phyloP scores from a whole-genome alignment of 2,329 filamentous ascomycete species.

The Fusarium sp. region DNA sequence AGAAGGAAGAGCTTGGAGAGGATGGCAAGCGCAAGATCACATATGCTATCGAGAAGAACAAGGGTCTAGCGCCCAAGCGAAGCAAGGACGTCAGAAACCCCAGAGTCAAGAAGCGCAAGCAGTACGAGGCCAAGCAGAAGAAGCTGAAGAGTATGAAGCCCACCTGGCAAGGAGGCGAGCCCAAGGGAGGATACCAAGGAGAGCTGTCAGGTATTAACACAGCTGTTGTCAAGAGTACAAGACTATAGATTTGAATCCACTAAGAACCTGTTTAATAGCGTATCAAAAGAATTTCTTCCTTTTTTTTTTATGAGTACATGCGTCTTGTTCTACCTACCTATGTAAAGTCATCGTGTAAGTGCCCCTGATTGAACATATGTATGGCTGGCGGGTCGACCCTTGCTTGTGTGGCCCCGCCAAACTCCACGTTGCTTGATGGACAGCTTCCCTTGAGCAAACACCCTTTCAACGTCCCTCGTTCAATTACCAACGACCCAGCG shows the following conservation, averaged over 20 bases:
- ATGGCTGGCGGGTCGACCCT: slow-evolving; percentile 23
- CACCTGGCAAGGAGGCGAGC: slow-evolving; percentile 88
- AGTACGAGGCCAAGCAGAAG: slow-evolving; percentile 97
- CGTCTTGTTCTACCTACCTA: neutral
- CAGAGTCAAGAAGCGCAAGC: slow-evolving; percentile 97
- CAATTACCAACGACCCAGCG: slow-evolving; percentile 13
- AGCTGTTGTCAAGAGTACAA: slow-evolving; percentile 92
- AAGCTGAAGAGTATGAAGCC: slow-evolving; percentile 90
- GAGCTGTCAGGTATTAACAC: slow-evolving; percentile 97
- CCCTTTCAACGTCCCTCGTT: slow-evolving; percentile 21
- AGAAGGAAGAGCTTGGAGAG: slow-evolving; percentile 78
- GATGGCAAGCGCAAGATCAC: slow-evolving; percentile 94
- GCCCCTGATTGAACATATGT: slow-evolving; percentile 4
- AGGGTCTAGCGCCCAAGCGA: slow-evolving; percentile 88
- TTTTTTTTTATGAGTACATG: slow-evolving; percentile 4
- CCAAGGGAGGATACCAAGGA: slow-evolving; percentile 88
- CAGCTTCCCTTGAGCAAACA: slow-evolving; percentile 31
- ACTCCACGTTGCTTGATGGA: slow-evolving; percentile 49
- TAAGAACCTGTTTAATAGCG: slow-evolving; percentile 37
- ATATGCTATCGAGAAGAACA: slow-evolving; percentile 97
- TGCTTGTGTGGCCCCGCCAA: slow-evolving; percentile 44
- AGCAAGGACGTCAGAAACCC: slow-evolving; percentile 97
- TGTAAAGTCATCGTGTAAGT: slow-evolving; percentile 6
- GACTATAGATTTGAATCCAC: slow-evolving; percentile 71
- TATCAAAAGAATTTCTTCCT: slow-evolving; percentile 5